Conservation (phyloP, 208 protist species). For the Strigomonas culicis region DNA sequence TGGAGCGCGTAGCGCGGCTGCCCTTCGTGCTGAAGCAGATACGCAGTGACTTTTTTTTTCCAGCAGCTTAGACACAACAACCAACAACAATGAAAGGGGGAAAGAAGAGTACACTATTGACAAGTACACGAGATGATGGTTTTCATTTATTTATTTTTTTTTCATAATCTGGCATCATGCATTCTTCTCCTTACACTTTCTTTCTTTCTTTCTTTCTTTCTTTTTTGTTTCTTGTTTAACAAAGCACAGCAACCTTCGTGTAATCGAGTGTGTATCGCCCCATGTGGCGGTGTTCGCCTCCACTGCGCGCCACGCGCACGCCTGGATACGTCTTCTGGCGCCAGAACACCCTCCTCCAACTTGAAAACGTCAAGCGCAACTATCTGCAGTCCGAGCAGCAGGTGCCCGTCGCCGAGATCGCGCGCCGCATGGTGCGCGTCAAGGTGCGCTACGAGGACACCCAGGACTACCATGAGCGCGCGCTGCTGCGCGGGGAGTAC, state of each 20-base stretch:
- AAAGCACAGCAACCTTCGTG: constrained; percentile 11
- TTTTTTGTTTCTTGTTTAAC: neutral
- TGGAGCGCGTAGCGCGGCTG: constrained; percentile 32
- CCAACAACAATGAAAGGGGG: neutral
- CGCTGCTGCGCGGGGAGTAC: constrained; percentile 89
- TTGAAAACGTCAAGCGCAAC: constrained; percentile 74
- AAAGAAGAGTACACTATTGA: neutral
- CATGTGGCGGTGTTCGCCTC: neutral
- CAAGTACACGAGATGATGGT: neutral
- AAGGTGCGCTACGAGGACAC: constrained; percentile 73
- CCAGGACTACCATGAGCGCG: constrained; percentile 76
- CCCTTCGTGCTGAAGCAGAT: constrained; percentile 32
- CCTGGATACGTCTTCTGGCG: constrained; percentile 91
- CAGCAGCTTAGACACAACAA: neutral
- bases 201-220: constrained; percentile 10
- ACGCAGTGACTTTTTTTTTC: neutral
- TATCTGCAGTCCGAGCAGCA: constrained; percentile 72
- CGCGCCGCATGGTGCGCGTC: constrained; percentile 79
- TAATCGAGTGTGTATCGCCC: neutral
- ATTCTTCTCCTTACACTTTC: neutral
- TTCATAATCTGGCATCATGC: neutral
- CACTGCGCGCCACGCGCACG: constrained; percentile 52
- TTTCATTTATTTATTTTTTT: neutral
- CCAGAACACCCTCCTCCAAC: constrained; percentile 64
- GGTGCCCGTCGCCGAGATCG: constrained; percentile 75